Conservation (phyloP, 2,329 filamentous ascomycete species). For the Elsinoe australis region DNA sequence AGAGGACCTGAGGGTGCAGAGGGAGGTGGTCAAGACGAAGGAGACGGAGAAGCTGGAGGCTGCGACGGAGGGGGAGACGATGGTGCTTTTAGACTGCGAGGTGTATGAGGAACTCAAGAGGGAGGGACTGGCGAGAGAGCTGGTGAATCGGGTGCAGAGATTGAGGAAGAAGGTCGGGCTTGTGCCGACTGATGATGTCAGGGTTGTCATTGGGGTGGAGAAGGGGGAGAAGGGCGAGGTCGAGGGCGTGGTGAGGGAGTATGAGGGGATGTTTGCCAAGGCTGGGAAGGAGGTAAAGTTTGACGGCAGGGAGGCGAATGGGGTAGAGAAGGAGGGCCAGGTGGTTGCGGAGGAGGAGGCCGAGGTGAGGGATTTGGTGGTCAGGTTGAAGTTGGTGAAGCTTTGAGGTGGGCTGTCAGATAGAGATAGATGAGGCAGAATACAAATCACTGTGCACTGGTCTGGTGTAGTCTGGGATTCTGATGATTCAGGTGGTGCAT, state of each 20-base stretch:
- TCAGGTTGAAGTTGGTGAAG: slow-evolving; percentile 64
- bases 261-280: slow-evolving; percentile 30
- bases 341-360: slow-evolving; percentile 69
- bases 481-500: background rate
- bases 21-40: slow-evolving; percentile 66
- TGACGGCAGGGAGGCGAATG: slow-evolving; percentile 15
- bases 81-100: slow-evolving; percentile 80
- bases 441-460: background rate
- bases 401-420: slow-evolving; percentile 42
- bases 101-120: slow-evolving; percentile 78
- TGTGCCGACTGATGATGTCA: slow-evolving; percentile 84
- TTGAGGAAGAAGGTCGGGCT: slow-evolving; percentile 90
- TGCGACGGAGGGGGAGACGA: slow-evolving; percentile 80
- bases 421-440: background rate
- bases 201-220: slow-evolving; percentile 77
- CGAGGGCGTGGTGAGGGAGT: slow-evolving; percentile 31
- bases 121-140: slow-evolving; percentile 82
- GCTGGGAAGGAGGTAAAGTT: slow-evolving; percentile 27
- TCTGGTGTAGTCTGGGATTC: background rate
- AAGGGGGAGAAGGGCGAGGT: slow-evolving; percentile 42
- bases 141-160: slow-evolving; percentile 87
- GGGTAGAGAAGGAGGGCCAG: slow-evolving; percentile 27
- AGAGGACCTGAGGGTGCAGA: slow-evolving; percentile 75
- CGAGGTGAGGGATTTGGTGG: slow-evolving; percentile 70
- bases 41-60: slow-evolving; percentile 69